Base-by-base conservation (phyloP, 202 grass and related monocot species). In the Schoenoplectus triqueter region DNA sequence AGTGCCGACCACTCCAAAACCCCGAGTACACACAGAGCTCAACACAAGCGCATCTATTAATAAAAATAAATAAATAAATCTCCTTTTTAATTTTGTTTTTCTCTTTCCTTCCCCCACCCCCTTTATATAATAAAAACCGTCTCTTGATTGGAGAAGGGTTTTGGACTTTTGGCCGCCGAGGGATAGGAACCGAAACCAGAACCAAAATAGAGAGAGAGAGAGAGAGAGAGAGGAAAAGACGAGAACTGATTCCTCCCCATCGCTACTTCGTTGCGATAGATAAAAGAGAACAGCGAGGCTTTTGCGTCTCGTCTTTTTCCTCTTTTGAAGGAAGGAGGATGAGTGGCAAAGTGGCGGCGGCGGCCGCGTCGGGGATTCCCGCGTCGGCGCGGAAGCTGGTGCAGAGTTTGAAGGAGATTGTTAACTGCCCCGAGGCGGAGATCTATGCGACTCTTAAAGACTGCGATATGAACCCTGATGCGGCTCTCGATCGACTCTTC, bases 401-500 rank as follows among this genome's bases (percentile, higher is more conserved):
- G 69, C 97, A 96, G 89, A 88, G 92, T 81, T 87, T 99, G 55
- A 99, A 96, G 90, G 97, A 99, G 97, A 96, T 99, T 90, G 97
- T 99, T 56, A 99, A 90, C 97, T 90, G 91, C 70, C 85, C 93
- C n/a, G 97, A 96, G 1, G 75, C 90, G 84, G 97, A 99, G 97
- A 99, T 99, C 93, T 99, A 99, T 85, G 86, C 92, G 39, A 90
- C 89, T 87, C 97, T 99, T 61, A 89, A 92, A 61, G 97, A 99
- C 82, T 99, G 97, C 87, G 88, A 89, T 86, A 99, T 99, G 97
- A 87, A 97, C 93, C 90, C 97, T 69, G 89, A 99, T 91, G 92
- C 95, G 83, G 88, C 97, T 66, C 92, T 99, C 85, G 90, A 94
- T 80, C 92, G 97, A 39, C 97, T 99, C 56, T 90, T 99, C 86